These are phyloP conservation scores for Pseudogymnoascus sp. DNA, from an alignment of 2,329 filamentous ascomycete genomes.

Conservation along the genomic window DNA sequence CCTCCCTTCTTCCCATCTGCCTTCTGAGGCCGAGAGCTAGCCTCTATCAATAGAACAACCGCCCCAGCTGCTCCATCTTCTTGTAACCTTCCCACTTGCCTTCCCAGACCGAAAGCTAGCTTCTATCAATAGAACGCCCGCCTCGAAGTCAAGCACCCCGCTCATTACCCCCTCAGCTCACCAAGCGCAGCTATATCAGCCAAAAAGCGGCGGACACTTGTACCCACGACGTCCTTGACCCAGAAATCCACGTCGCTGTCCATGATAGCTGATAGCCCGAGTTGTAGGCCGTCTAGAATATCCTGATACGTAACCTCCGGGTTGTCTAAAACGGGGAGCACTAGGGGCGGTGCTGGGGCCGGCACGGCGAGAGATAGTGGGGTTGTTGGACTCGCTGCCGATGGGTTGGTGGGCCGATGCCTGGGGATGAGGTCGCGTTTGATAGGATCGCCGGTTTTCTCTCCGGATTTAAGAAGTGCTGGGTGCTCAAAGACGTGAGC, in stretches of 20 bases:
- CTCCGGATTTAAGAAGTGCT: background rate
- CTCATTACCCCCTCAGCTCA: background rate
- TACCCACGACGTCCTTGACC: conserved; percentile 42
- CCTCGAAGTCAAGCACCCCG: background rate
- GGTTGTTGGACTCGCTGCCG: background rate
- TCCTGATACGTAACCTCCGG: conserved; percentile 38
- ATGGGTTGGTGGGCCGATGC: background rate
- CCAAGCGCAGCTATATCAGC: conserved; percentile 46
- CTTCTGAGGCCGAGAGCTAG: background rate
- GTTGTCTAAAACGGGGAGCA: background rate
- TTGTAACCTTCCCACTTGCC: background rate
- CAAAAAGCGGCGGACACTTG: conserved; percentile 45
- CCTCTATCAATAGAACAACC: background rate
- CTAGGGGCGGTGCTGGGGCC: background rate
- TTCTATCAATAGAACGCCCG: background rate
- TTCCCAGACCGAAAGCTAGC: background rate
- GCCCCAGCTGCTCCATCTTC: background rate
- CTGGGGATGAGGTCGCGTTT: background rate
- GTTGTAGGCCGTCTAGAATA: conserved; percentile 45
- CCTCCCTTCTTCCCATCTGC: background rate
- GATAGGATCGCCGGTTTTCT: background rate
- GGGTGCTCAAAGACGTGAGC: background rate
- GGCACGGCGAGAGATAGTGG: background rate
- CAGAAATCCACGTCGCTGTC: conserved; percentile 45
- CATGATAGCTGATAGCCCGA: conserved; percentile 47